Evolutionary conservation across 176 grass and related monocot genomes (phyloP).

Genomic region (Avena eriantha): DNA sequence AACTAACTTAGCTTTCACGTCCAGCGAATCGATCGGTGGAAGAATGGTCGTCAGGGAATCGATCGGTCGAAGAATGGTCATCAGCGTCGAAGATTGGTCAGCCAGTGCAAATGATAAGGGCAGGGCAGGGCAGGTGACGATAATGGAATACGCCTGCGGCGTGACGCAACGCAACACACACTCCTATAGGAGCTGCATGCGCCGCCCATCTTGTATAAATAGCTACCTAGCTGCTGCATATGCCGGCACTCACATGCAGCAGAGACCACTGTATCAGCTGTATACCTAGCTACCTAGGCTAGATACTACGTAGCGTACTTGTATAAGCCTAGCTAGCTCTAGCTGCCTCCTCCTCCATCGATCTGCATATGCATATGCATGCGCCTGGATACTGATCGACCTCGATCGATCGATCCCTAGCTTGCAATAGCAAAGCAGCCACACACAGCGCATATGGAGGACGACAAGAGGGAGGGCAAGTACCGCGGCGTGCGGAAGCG

Average conservation of each 20-base stretch:
- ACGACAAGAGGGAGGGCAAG: constrained; percentile 58
- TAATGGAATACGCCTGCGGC: background rate
- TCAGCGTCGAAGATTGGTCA: background rate
- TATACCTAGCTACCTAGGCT: background rate
- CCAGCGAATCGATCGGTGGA: background rate
- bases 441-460: constrained; percentile 38
- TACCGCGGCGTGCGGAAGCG: constrained; percentile 83
- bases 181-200: background rate
- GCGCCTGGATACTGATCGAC: background rate
- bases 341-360: background rate
- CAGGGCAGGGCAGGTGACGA: background rate
- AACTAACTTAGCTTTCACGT: background rate
- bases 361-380: background rate
- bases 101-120: background rate
- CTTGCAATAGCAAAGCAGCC: background rate
- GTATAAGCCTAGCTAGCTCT: background rate
- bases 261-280: background rate
- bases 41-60: background rate
- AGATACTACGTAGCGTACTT: background rate
- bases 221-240: background rate
- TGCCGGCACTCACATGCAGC: background rate
- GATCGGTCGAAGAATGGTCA: background rate
- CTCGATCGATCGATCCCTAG: background rate
- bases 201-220: constrained; percentile 37
- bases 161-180: background rate